phyloP scores from a whole-genome alignment of 306 rosid species.

The Mimosa pudica region DNA sequence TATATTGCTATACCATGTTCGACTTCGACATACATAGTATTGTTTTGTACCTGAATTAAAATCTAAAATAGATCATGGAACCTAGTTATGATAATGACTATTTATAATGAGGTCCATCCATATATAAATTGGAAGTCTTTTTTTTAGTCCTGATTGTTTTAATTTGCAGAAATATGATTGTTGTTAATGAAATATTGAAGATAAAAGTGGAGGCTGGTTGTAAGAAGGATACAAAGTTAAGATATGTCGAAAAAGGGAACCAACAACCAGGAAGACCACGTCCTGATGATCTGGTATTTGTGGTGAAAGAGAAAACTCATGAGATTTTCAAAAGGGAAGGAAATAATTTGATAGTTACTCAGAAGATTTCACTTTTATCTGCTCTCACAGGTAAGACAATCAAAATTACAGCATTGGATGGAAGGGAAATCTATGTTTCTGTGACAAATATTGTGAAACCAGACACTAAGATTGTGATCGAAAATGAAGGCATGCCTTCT shows the following conservation, averaged over 20 bases:
- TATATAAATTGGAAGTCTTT: too few relatives aligned
- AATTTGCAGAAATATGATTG: neutral
- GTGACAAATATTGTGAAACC: conserved; percentile 67
- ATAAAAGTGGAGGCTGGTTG: conserved; percentile 74
- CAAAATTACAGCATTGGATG: conserved; percentile 64
- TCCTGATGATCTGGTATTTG: conserved; percentile 63
- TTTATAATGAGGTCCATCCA: too few relatives aligned
- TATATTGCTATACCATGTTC: too few relatives aligned
- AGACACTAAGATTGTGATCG: conserved; percentile 49
- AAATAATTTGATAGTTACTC: conserved; percentile 52
- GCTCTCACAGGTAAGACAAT: conserved; percentile 64
- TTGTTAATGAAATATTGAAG: conserved; percentile 58
- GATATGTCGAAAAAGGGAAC: conserved; percentile 68
- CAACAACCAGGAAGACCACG: conserved; percentile 47
- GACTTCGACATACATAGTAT: too few relatives aligned
- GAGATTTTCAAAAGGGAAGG: conserved; percentile 63
- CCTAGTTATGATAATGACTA: too few relatives aligned
- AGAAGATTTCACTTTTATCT: conserved; percentile 52
- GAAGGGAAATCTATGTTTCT: conserved; percentile 51
- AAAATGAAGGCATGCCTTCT: conserved; percentile 80
- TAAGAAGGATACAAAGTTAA: conserved; percentile 78
- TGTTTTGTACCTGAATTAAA: too few relatives aligned
- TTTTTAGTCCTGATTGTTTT: neutral
- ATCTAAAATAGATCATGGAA: too few relatives aligned
- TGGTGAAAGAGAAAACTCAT: conserved; percentile 74